These are phyloP conservation scores for Hortiboletus flavorubellus DNA, from an alignment of 768 basidiomycete species.

Conservation along the genomic window DNA sequence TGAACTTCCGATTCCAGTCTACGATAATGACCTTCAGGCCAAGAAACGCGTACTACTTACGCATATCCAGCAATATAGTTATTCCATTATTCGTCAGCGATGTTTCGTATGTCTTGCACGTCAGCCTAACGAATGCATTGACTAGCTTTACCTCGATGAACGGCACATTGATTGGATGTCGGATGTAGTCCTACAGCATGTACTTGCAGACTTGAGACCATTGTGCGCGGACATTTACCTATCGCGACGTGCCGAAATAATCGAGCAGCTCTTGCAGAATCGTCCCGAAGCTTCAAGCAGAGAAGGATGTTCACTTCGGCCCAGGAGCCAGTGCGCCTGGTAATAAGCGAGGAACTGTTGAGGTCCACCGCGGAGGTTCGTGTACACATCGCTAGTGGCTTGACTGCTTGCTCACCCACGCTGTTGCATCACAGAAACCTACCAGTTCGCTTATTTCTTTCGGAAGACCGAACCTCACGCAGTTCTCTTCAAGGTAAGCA, in stretches of 20 bases:
- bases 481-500: conserved; percentile 72
- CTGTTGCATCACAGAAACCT: conserved; percentile 52
- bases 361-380: conserved; percentile 81
- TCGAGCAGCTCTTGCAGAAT: conserved; percentile 43
- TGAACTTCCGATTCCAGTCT: neutral
- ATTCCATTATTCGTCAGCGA: conserved; percentile 73
- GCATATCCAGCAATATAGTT: conserved; percentile 67
- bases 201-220: conserved; percentile 75
- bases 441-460: conserved; percentile 91
- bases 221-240: conserved; percentile 40
- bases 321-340: conserved; percentile 35
- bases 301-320: conserved; percentile 45
- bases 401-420: conserved; percentile 4
- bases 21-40: conserved; percentile 58
- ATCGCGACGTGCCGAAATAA: neutral
- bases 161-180: conserved; percentile 91
- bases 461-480: conserved; percentile 80
- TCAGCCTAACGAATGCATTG: conserved; percentile 6
- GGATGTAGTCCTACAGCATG: conserved; percentile 72
- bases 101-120: neutral
- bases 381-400: neutral
- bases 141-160: conserved; percentile 81
- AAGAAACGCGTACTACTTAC: conserved; percentile 79
- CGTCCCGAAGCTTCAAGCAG: conserved; percentile 60
- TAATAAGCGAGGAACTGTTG: conserved; percentile 68